Evolutionary conservation across 331 rosid species (phyloP).

Genomic region (Telfairia occidentalis): DNA sequence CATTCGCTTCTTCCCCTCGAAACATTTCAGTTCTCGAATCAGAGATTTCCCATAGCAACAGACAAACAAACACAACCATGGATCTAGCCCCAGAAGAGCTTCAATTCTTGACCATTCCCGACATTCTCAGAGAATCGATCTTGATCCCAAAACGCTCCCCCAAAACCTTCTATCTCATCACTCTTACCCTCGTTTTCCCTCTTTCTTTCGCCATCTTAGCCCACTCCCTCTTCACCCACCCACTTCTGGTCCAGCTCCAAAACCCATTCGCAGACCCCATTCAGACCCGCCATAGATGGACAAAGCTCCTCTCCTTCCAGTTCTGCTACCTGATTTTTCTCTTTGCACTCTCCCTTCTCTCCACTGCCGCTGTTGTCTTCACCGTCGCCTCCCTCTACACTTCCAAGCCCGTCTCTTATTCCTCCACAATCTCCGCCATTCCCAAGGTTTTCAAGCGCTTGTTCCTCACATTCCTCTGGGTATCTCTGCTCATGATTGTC

Average conservation of each 20-base stretch:
- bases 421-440: constrained; percentile 62
- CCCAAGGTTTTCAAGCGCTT: constrained; percentile 77
- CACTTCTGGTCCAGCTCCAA: constrained; percentile 52
- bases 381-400: constrained; percentile 92
- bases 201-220: constrained; percentile 87
- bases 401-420: constrained; percentile 65
- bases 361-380: constrained; percentile 95
- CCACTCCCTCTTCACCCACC: constrained; percentile 93
- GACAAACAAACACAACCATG: constrained; percentile 32
- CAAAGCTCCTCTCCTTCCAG: constrained; percentile 60
- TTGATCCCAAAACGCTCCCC: constrained; percentile 76
- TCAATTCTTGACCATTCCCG: constrained; percentile 44
- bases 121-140: constrained; percentile 56
- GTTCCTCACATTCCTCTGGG: constrained; percentile 79
- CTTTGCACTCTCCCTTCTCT: constrained; percentile 80
- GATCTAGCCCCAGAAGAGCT: constrained; percentile 93
- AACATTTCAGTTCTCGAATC: neutral
- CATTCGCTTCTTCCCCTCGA: neutral
- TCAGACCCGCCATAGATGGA: constrained; percentile 57
- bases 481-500: constrained; percentile 53
- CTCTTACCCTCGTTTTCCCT: constrained; percentile 69
- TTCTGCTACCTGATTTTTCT: constrained; percentile 84
- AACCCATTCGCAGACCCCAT: constrained; percentile 42
- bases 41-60: neutral
- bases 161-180: constrained; percentile 74